Percentiles rank a stretch among this genome's conserved stretches.
Conservation (phyloP, 495 filamentous ascomycete genomes). For the Penicillium subrubescens region DNA sequence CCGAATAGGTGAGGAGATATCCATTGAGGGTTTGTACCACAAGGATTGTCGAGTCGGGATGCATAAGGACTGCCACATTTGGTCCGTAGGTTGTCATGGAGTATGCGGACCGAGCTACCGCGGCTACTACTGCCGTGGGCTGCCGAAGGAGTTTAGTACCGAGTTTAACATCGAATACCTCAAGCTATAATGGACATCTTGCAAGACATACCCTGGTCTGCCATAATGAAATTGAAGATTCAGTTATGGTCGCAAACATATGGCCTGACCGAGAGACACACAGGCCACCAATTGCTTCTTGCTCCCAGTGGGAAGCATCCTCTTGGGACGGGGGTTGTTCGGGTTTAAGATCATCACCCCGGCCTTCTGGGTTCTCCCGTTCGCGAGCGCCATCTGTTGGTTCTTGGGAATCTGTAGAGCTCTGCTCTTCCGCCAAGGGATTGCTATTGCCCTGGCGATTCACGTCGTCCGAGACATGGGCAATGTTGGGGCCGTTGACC, state of each 20-base stretch:
- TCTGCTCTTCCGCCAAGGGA: not conserved
- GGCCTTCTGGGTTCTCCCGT: conserved; percentile 9
- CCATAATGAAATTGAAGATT: conserved; percentile 83
- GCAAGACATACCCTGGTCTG: conserved; percentile 76
- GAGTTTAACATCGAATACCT: not conserved
- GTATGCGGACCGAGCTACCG: conserved; percentile 74
- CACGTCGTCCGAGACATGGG: conserved; percentile 43
- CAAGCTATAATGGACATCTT: not conserved
- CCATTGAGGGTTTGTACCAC: conserved; percentile 88
- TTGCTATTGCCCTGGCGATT: conserved; percentile 17
- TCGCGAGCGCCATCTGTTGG: conserved; percentile 9
- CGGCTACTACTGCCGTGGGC: conserved; percentile 87
- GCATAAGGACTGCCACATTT: conserved; percentile 80
- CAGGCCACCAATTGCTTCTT: conserved; percentile 70
- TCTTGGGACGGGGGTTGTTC: conserved; percentile 13
- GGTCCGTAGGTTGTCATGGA: conserved; percentile 83
- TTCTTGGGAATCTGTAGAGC: conserved; percentile 10
- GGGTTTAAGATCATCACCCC: conserved; percentile 14
- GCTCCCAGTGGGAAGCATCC: conserved; percentile 42
- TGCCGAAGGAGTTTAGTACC: conserved; percentile 48
- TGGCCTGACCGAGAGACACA: conserved; percentile 79
- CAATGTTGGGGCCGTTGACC: conserved; percentile 59
- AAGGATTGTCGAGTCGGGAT: conserved; percentile 88
- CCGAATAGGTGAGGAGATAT: conserved; percentile 90
- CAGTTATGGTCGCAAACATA: conserved; percentile 87